A percentile compares a stretch with the other conserved stretches of the same genome.
Evolutionary conservation across 352 stramenopile species (phyloP).

Genomic region (Phytophthora lateralis): DNA sequence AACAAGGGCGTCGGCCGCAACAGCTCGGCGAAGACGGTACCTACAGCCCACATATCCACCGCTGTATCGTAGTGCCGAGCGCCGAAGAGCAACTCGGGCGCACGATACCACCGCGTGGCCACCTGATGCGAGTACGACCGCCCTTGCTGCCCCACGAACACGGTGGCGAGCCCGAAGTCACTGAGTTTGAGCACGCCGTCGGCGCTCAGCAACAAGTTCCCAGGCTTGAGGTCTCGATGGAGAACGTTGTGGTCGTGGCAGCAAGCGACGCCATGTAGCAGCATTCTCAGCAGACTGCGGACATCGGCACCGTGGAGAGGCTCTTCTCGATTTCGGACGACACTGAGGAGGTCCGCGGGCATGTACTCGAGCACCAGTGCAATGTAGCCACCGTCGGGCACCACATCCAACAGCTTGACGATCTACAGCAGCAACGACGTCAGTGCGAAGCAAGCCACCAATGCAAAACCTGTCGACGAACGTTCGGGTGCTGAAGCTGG

Average conservation of each 20-base stretch:
- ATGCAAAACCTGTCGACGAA: conserved; percentile 18
- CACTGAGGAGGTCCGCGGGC: conserved; percentile 60
- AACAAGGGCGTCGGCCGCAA: conserved; percentile 70
- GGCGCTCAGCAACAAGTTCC: conserved; percentile 63
- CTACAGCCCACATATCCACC: conserved; percentile 81
- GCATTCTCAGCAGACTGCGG: conserved; percentile 67
- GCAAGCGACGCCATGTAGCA: conserved; percentile 65
- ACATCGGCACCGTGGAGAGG: conserved; percentile 48
- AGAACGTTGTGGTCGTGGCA: conserved; percentile 71
- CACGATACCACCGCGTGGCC: conserved; percentile 83
- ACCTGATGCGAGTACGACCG: conserved; percentile 74
- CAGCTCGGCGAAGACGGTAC: conserved; percentile 70
- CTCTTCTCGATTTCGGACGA: conserved; percentile 48
- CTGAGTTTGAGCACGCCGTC: conserved; percentile 72
- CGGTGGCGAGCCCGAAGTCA: conserved; percentile 81
- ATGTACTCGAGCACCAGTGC: conserved; percentile 80
- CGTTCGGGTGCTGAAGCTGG: conserved; percentile 73
- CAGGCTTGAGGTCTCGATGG: conserved; percentile 79
- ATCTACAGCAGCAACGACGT: conserved; percentile 38
- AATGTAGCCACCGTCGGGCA: conserved; percentile 60
- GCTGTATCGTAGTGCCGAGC: conserved; percentile 56
- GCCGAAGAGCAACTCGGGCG: conserved; percentile 84
- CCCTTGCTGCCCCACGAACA: conserved; percentile 45
- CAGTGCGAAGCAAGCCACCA: not conserved
- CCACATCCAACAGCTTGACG: conserved; percentile 66